These are phyloP conservation scores for Cercospora citrullina DNA, from an alignment of 2,329 filamentous ascomycete species.

Conservation along the genomic window DNA sequence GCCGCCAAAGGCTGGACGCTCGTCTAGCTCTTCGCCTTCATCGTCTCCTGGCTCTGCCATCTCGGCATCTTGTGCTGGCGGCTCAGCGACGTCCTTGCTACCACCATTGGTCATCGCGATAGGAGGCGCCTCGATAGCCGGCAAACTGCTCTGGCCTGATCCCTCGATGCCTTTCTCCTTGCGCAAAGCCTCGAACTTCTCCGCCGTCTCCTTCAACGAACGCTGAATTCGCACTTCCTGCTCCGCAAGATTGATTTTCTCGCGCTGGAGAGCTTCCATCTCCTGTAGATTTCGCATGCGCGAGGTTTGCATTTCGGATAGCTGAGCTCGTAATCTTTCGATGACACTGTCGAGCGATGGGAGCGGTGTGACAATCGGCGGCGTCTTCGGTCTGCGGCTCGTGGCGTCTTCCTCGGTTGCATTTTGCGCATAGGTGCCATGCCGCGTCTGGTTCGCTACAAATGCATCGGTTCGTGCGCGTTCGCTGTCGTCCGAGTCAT, in stretches of 20 bases:
- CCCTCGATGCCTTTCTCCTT: conserved; percentile 46
- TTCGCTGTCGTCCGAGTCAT: conserved; percentile 61
- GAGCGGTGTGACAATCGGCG: conserved; percentile 70
- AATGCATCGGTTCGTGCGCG: conserved; percentile 72
- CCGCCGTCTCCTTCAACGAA: conserved; percentile 76
- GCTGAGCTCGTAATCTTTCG: conserved; percentile 60
- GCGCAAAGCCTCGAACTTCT: conserved; percentile 64
- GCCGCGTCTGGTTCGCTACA: conserved; percentile 80
- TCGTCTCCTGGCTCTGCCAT: conserved; percentile 25
- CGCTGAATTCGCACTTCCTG: conserved; percentile 79
- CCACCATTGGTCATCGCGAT: background rate
- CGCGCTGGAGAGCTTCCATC: conserved; percentile 66
- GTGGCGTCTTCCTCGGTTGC: conserved; percentile 12
- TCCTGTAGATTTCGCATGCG: conserved; percentile 61
- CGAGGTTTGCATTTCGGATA: conserved; percentile 61
- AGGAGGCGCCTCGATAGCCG: conserved; percentile 22
- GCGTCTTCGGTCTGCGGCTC: conserved; percentile 37
- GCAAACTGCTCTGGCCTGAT: background rate
- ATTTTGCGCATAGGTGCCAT: conserved; percentile 67
- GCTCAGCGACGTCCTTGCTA: background rate
- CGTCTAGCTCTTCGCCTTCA: conserved; percentile 23
- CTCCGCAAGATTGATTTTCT: conserved; percentile 66
- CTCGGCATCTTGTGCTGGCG: conserved; percentile 18
- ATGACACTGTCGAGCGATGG: conserved; percentile 71
- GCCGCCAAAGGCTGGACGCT: conserved; percentile 19